These are phyloP conservation scores for Trichoderma pleuroti DNA, from an alignment of 2,329 filamentous ascomycete genomes.

Conservation along the genomic window DNA sequence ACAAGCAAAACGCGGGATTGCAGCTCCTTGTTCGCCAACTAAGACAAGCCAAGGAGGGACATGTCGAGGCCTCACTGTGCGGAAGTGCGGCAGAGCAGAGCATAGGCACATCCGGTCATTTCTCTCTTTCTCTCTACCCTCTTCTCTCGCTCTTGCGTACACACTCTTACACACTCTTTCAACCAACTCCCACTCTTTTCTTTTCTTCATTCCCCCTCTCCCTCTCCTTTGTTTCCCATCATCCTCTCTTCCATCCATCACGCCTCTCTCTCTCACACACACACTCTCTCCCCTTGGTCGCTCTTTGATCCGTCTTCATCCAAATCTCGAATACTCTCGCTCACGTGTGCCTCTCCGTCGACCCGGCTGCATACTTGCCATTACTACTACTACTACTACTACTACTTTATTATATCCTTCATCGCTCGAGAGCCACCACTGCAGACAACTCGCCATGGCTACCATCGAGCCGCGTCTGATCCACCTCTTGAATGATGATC, in stretches of 20 bases:
- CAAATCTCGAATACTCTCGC: neutral
- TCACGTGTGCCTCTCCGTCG: neutral
- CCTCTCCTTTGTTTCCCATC: constrained; percentile 17
- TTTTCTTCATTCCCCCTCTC: neutral
- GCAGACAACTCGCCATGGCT: constrained; percentile 49
- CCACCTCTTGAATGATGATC: constrained; percentile 57
- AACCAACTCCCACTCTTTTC: neutral
- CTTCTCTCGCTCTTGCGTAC: neutral
- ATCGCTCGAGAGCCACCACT: constrained; percentile 26
- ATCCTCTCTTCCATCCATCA: neutral
- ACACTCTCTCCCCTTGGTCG: neutral
- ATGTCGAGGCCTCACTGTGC: constrained; percentile 8
- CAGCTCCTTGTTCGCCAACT: neutral
- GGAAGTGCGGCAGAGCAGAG: neutral
- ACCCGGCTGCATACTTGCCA: neutral
- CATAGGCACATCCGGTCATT: neutral
- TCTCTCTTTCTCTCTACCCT: neutral
- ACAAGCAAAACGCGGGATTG: neutral
- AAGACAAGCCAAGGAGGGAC: neutral
- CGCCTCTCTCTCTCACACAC: too few species aligned
- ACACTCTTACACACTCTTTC: neutral
- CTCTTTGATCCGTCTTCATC: neutral
- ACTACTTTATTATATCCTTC: constrained; percentile 19
- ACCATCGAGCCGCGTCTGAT: constrained; percentile 66
- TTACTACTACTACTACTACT: neutral